These are phyloP conservation scores for Pholiota conissans DNA, from an alignment of 768 basidiomycete genomes.

Conservation along the genomic window DNA sequence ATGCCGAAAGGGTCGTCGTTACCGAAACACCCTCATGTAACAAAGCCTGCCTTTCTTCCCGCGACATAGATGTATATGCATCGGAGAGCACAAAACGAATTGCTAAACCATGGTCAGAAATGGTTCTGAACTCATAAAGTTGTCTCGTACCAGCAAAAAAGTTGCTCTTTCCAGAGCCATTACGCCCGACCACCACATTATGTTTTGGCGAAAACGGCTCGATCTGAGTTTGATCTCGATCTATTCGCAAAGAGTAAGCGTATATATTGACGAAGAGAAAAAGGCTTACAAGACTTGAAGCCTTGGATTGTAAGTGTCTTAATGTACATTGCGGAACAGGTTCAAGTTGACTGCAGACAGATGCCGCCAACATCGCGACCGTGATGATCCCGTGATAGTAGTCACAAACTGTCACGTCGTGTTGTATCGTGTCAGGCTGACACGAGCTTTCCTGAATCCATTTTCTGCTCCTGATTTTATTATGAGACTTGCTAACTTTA, in stretches of 20 bases:
- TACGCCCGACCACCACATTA: constrained; percentile 96
- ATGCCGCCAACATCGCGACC: too few species aligned
- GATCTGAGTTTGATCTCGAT: constrained; percentile 87
- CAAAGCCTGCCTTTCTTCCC: constrained; percentile 91
- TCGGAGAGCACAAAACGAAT: constrained; percentile 98
- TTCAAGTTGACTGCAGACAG: too few species aligned
- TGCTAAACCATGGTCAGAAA: constrained; percentile 44
- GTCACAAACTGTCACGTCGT: too few species aligned
- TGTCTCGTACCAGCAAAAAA: constrained; percentile 88
- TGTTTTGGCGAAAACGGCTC: constrained; percentile 93
- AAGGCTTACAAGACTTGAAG: constrained; percentile 91
- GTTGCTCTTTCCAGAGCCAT: constrained; percentile 98
- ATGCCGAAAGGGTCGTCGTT: constrained; percentile 89
- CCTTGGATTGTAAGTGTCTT: constrained; percentile 91
- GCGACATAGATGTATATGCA: constrained; percentile 93
- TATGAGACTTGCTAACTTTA: too few species aligned
- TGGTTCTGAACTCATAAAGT: not conserved
- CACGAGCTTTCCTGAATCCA: too few species aligned
- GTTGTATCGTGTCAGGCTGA: too few species aligned
- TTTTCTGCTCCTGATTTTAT: too few species aligned
- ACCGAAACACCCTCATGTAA: constrained; percentile 92
- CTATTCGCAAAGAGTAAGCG: constrained; percentile 33
- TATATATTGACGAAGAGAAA: not conserved
- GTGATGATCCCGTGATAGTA: too few species aligned
- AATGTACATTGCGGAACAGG: constrained; percentile 59